phyloP scores from a whole-genome alignment of 2,329 filamentous ascomycete species.

The Delphinella strobiligena region DNA sequence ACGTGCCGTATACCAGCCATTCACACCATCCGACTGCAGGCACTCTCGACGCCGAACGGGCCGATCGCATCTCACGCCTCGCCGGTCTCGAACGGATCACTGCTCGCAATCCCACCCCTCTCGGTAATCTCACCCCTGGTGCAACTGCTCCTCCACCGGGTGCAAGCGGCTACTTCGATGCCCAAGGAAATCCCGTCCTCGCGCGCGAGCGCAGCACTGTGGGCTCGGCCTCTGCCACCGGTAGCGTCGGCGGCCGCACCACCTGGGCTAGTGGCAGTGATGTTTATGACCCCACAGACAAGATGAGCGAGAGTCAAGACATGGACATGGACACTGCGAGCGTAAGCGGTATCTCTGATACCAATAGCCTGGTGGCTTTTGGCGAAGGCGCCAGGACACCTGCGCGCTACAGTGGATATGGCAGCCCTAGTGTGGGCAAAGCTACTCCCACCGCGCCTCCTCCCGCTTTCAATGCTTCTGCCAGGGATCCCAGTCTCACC shows the following conservation, averaged over 20 bases:
- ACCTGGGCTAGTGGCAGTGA: conserved; percentile 59
- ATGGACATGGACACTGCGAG: conserved; percentile 41
- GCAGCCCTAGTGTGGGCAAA: conserved; percentile 54
- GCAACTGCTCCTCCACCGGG: conserved; percentile 26
- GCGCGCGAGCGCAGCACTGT: conserved; percentile 74
- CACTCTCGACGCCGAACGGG: conserved; percentile 76
- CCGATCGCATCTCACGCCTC: conserved; percentile 87
- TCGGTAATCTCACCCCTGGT: conserved; percentile 35
- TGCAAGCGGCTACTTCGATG: conserved; percentile 62
- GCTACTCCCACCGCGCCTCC: conserved; percentile 6
- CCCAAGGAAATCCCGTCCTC: conserved; percentile 53
- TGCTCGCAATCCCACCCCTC: conserved; percentile 40
- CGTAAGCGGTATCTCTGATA: conserved; percentile 72
- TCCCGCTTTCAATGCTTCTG: conserved; percentile 16
- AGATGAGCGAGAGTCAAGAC: conserved; percentile 48
- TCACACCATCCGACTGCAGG: conserved; percentile 36
- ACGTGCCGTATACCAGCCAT: conserved; percentile 49
- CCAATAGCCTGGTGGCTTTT: conserved; percentile 77
- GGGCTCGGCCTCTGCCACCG: conserved; percentile 79
- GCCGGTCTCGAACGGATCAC: conserved; percentile 84
- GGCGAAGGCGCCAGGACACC: conserved; percentile 68
- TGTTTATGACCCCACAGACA: conserved; percentile 48
- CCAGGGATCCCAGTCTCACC: conserved; percentile 19
- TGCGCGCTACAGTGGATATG: conserved; percentile 54
- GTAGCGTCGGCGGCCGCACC: conserved; percentile 56